Conservation (phyloP, 2,329 filamentous ascomycete genomes). For the Bipolaris zeicola region DNA sequence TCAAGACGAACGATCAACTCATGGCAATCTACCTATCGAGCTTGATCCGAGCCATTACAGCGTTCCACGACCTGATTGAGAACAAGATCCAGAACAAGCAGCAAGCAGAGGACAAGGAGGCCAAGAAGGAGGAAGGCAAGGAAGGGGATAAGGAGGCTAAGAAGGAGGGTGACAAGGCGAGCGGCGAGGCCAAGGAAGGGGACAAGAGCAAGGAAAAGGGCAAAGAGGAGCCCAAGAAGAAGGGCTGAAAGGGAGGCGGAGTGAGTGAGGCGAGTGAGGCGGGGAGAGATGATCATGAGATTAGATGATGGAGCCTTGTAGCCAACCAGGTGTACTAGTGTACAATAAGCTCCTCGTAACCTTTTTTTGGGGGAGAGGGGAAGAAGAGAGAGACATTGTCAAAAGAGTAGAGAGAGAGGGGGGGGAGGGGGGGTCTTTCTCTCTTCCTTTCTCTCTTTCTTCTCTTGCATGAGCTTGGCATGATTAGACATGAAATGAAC, state of each 20-base stretch:
- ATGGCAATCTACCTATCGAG: constrained; percentile 98
- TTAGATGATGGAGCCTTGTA: not conserved
- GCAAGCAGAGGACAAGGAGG: constrained; percentile 93
- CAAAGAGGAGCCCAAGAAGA: constrained; percentile 66
- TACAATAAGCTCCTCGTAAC: too few species aligned
- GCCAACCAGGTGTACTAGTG: too few species aligned
- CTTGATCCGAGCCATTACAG: constrained; percentile 95
- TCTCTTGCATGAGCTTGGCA: too few species aligned
- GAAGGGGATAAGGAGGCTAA: constrained; percentile 67
- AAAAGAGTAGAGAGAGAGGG: too few species aligned
- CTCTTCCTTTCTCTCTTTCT: too few species aligned
- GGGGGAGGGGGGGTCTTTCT: too few species aligned
- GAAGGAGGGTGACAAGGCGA: constrained; percentile 60
- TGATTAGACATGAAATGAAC: too few species aligned
- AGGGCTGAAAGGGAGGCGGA: constrained; percentile 54
- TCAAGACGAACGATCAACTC: constrained; percentile 99
- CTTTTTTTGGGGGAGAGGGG: too few species aligned
- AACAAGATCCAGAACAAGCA: constrained; percentile 99
- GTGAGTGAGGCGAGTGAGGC: constrained; percentile 14
- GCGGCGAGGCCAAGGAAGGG: constrained; percentile 52
- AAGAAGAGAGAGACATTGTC: too few species aligned
- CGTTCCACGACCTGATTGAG: constrained; percentile 98
- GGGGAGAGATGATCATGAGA: not conserved
- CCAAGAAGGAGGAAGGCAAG: constrained; percentile 62
- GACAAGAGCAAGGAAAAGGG: constrained; percentile 63